Base-by-base conservation (phyloP, 345 rosid species). In the Eucalyptus regnans region DNA sequence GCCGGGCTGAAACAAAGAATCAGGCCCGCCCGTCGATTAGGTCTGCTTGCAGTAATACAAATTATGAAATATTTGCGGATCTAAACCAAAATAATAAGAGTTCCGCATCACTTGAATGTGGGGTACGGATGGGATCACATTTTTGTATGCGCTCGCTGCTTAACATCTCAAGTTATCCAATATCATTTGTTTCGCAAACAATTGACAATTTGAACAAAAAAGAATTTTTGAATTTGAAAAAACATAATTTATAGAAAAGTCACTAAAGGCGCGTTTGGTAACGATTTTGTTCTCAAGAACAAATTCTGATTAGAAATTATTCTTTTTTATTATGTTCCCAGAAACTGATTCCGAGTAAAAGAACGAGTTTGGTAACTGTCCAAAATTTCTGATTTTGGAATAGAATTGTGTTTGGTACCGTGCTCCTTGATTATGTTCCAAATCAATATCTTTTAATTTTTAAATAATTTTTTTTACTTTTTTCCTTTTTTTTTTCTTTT, bases 21-120 rank as follows among this genome's bases (percentile, higher is more conserved):
- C 25, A 17, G 2, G 81, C 25, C 0, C 0, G 27, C 14, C 46
- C 5, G 3, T n/a, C 0, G 1, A 64, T 29, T 4, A n/a, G 5
- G 18, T 64, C 5, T 7, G 18, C 71, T 64, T 0, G 18, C 71
- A 14, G 1, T 64, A n/a, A 14, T 7, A 64, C 5, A 64, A n/a
- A 4, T n/a, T n/a, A 64, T 4, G 76, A 64, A 64, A 64, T n/a
- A 64, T 14, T n/a, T 64, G 9, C 9, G 0, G 6, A 64, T 64
- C 41, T 64, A n/a, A 64, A 64, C 31, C 20, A 64, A 64, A n/a
- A 13, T 16, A 4, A n/a, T 7, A 14, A 14, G 41, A 14, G 10
- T n/a, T 64, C 1, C 41, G 7, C 33, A 29, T 29, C 71, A 7
- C 17, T 62, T 1, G 9, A 62, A 14, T 29, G 2, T 29, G 33